A percentile compares a stretch with the other conserved stretches of the same genome.
Conservation (phyloP, 148 eudicot species). For the Cornus florida region DNA sequence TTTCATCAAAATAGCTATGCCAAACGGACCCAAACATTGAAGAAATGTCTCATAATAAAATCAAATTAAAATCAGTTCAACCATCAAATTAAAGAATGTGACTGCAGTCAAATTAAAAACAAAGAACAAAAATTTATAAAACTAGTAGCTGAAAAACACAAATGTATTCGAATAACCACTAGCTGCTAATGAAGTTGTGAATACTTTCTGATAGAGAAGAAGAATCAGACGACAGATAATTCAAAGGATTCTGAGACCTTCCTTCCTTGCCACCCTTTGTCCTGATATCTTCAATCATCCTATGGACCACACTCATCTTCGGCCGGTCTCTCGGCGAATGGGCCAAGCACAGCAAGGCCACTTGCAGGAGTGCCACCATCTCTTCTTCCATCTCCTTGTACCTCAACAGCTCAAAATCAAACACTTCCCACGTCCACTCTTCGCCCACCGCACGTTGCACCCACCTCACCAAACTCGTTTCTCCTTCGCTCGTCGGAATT, state of each 20-base stretch:
- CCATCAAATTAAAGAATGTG: too few relatives aligned
- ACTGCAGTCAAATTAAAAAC: too few relatives aligned
- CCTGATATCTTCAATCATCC: slow-evolving; percentile 20
- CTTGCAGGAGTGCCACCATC: slow-evolving; percentile 24
- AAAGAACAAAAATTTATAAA: too few relatives aligned
- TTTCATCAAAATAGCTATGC: too few relatives aligned
- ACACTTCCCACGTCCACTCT: slow-evolving; percentile 19
- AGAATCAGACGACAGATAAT: slow-evolving; percentile 9
- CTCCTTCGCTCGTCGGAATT: slow-evolving; percentile 6
- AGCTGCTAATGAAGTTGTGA: slow-evolving; percentile 7
- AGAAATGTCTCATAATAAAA: too few relatives aligned
- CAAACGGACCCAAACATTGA: too few relatives aligned
- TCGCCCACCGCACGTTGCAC: slow-evolving; percentile 2
- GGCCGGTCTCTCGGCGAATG: slow-evolving; percentile 10
- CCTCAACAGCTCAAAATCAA: slow-evolving; percentile 28
- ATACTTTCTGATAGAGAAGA: slow-evolving; percentile 7
- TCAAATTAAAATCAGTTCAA: too few relatives aligned
- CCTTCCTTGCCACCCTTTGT: background rate
- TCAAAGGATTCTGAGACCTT: background rate
- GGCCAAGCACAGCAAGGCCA: slow-evolving; percentile 28
- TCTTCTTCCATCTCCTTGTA: slow-evolving; percentile 22
- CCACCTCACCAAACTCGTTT: slow-evolving; percentile 16
- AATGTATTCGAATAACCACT: background rate
- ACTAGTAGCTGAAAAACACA: too few relatives aligned
- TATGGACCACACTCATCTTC: slow-evolving; percentile 12